A percentile compares a stretch with the other conserved stretches of the same genome.
Conservation (phyloP, 129 eudicot genomes). For the Gnaphalium uliginosum region DNA sequence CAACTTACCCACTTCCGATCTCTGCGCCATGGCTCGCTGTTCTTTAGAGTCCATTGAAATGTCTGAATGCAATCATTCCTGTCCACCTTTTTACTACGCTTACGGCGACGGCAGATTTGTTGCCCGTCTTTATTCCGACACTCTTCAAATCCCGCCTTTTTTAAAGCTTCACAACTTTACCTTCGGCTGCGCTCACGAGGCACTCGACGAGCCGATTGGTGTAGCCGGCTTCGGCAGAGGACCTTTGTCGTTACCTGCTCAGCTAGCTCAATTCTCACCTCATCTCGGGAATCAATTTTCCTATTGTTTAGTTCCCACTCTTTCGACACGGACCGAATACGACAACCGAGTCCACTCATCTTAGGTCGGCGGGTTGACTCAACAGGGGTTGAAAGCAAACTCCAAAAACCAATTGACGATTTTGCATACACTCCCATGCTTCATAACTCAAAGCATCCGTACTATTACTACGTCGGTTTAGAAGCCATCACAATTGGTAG, state of each 20-base stretch:
- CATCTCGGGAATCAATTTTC: conserved; percentile 81
- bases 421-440: conserved; percentile 66
- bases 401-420: conserved; percentile 18
- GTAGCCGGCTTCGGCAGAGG: conserved; percentile 98
- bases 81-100: conserved; percentile 82
- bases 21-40: conserved; percentile 80
- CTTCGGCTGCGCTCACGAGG: conserved; percentile 78
- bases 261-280: conserved; percentile 55
- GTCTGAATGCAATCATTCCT: conserved; percentile 54
- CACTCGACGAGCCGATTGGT: conserved; percentile 89
- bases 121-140: conserved; percentile 54
- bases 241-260: conserved; percentile 75
- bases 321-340: conserved; percentile 52
- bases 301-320: conserved; percentile 81
- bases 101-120: conserved; percentile 94
- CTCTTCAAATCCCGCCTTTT: conserved; percentile 39
- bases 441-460: conserved; percentile 64
- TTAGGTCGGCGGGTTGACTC: conserved; percentile 67
- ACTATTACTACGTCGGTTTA: conserved; percentile 75
- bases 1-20: conserved; percentile 58
- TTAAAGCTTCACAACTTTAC: conserved; percentile 54
- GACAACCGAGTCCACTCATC: conserved; percentile 80
- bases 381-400: background rate
- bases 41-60: conserved; percentile 73
- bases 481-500: conserved; percentile 68